A percentile compares a stretch with the other conserved stretches of the same genome.
These are phyloP conservation scores for Scutellaria minor DNA, from an alignment of 257 asterid species.

Conservation along the genomic window DNA sequence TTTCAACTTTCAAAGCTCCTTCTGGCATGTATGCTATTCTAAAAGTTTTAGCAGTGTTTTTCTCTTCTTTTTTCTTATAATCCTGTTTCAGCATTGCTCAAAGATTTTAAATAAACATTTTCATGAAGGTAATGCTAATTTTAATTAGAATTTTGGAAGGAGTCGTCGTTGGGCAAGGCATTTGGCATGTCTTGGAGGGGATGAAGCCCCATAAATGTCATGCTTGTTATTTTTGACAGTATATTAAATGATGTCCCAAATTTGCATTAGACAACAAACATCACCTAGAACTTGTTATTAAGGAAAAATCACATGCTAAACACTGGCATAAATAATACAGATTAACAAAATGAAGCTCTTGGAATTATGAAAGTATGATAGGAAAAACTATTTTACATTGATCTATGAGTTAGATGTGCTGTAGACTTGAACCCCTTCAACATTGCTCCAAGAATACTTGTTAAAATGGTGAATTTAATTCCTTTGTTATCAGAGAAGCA, in stretches of 20 bases:
- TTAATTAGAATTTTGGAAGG: not conserved
- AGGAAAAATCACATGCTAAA: not conserved
- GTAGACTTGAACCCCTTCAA: not conserved
- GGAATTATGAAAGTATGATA: not conserved
- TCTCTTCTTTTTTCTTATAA: not conserved
- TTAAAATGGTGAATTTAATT: not conserved
- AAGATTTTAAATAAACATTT: not conserved
- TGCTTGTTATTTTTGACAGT: not conserved
- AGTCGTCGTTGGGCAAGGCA: not conserved
- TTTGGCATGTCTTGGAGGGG: not conserved
- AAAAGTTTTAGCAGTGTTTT: slow-evolving; percentile 2
- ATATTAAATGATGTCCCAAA: not conserved
- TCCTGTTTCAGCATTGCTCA: not conserved
- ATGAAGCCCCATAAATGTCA: not conserved
- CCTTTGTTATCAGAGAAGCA: not conserved
- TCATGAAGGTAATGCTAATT: not conserved
- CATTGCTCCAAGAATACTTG: slow-evolving; percentile 2
- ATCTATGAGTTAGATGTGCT: not conserved
- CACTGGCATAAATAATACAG: not conserved
- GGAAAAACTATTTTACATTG: not conserved
- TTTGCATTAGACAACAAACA: not conserved
- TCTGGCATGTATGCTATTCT: slow-evolving; percentile 13
- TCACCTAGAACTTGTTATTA: not conserved
- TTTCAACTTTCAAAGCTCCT: not conserved
- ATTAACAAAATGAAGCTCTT: not conserved